Evolutionary conservation across 495 filamentous ascomycete genomes (phyloP).

Genomic region (Articulospora tetracladia): DNA sequence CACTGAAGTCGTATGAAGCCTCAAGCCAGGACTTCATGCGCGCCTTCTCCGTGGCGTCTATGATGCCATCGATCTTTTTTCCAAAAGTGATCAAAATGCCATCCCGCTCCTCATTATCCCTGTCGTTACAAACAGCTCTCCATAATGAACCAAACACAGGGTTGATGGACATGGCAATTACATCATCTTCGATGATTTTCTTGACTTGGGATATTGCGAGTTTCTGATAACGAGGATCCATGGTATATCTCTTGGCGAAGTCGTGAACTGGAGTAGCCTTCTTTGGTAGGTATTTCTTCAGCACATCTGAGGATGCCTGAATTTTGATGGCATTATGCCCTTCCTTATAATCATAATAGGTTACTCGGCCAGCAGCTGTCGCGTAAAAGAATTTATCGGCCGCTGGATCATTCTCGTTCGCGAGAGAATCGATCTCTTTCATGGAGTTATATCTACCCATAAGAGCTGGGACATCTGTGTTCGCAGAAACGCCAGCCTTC

Average conservation of each 20-base stretch:
- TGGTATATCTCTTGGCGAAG: slow-evolving; percentile 34
- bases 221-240: slow-evolving; percentile 31
- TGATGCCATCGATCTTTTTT: slow-evolving; percentile 28
- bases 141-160: slow-evolving; percentile 44
- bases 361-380: not conserved
- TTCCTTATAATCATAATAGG: slow-evolving; percentile 7
- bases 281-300: slow-evolving; percentile 27
- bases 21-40: slow-evolving; percentile 41
- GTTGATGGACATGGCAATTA: slow-evolving; percentile 38
- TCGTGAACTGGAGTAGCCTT: slow-evolving; percentile 27
- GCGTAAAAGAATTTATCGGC: slow-evolving; percentile 1
- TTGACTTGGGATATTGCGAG: slow-evolving; percentile 31
- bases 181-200: slow-evolving; percentile 35
- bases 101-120: slow-evolving; percentile 33
- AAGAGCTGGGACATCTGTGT: slow-evolving; percentile 11
- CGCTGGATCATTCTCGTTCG: slow-evolving; percentile 19
- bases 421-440: slow-evolving; percentile 11
- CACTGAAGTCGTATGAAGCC: slow-evolving; percentile 40
- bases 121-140: slow-evolving; percentile 42
- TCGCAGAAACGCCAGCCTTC: slow-evolving; percentile 23
- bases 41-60: slow-evolving; percentile 26
- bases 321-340: slow-evolving; percentile 15
- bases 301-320: slow-evolving; percentile 20
- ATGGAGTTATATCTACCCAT: slow-evolving; percentile 16
- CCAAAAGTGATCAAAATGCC: slow-evolving; percentile 35